These are phyloP conservation scores for Amniculicola lignicola DNA, from an alignment of 495 filamentous ascomycete genomes.

Conservation along the genomic window DNA sequence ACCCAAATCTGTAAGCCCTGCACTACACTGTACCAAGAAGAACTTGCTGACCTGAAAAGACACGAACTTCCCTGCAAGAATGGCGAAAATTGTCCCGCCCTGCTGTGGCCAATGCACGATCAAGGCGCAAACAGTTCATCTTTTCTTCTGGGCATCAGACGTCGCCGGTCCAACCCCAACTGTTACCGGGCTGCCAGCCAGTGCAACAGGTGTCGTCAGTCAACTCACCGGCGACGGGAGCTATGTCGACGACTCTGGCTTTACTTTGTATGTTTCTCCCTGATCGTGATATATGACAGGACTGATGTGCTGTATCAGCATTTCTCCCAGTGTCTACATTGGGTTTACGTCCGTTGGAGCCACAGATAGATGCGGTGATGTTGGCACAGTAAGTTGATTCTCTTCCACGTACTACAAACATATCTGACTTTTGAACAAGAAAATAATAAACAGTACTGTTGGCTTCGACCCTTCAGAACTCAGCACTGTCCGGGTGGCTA, in stretches of 20 bases:
- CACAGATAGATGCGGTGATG: constrained; percentile 5
- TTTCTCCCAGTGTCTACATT: constrained; percentile 24
- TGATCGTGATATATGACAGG: too few species aligned
- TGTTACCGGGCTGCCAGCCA: constrained; percentile 1
- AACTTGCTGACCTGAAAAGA: too few species aligned
- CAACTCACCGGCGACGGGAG: background rate
- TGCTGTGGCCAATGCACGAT: constrained; percentile 15
- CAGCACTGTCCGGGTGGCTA: constrained; percentile 8
- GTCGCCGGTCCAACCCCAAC: background rate
- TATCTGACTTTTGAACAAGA: too few species aligned
- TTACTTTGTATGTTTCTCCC: constrained; percentile 17
- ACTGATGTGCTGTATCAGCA: background rate
- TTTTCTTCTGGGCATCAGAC: constrained; percentile 17
- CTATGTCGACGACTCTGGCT: constrained; percentile 22
- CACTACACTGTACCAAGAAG: too few species aligned
- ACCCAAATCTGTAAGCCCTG: too few species aligned
- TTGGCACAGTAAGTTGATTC: constrained; percentile 9
- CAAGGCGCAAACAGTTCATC: constrained; percentile 10
- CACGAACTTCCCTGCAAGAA: too few species aligned
- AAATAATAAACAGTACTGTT: constrained; percentile 15
- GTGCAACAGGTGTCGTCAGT: constrained; percentile 1
- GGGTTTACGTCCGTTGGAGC: constrained; percentile 20
- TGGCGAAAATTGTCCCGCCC: too few species aligned
- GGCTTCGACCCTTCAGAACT: constrained; percentile 16
- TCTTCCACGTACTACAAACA: too few species aligned